Base-by-base conservation (phyloP, 2,329 filamentous ascomycete species). In the Chrysoporthe cubensis region DNA sequence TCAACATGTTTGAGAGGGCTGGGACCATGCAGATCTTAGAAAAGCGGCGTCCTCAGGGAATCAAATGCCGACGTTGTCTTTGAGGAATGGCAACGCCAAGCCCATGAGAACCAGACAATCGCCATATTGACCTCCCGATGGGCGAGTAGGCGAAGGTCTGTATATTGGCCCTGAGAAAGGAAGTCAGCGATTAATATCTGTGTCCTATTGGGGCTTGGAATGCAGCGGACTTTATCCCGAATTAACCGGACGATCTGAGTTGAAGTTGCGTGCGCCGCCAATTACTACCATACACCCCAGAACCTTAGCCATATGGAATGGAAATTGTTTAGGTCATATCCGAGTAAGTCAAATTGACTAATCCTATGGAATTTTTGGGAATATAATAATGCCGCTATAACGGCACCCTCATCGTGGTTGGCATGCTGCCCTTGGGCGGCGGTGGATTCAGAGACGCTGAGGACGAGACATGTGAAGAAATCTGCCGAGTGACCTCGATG, bases 171-270 rank as follows among this genome's bases (percentile, higher is more conserved):
- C 40, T 42, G 34, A n/a, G 40, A 13, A 37, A 32, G 14, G n/a
- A 7, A 59, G 43, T 59, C 18, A 42, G 18, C n/a, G n/a, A 42
- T 59, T 44, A 59, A 59, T 59, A 59, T n/a, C 34, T 42, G 57
- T 26, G 34, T 21, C 57, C 57, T 59, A 59, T 59, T 8, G n/a
- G 18, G n/a, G n/a, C 6, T 26, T 42, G 40, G 40, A 6, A 32
- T 7, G 18, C 9, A 5, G 11, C n/a, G 57, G 57, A 18, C 11
- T 21, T 21, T 3, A 14, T 43, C n/a, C 13, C 37, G 8, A 42
- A 59, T 59, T 42, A 59, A 21, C 57, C 57, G 57, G 57, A 43
- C 37, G n/a, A 43, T 59, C 57, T 59, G 18, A 59, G 18, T 43
- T 59, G n/a, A 43, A 26, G 57, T 42, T 14, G 57, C 11, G 43